Evolutionary conservation across 495 filamentous ascomycete genomes (phyloP), one percentile per base, ranked within the genome.

Genomic region (Talaromyces thailandensis): DNA sequence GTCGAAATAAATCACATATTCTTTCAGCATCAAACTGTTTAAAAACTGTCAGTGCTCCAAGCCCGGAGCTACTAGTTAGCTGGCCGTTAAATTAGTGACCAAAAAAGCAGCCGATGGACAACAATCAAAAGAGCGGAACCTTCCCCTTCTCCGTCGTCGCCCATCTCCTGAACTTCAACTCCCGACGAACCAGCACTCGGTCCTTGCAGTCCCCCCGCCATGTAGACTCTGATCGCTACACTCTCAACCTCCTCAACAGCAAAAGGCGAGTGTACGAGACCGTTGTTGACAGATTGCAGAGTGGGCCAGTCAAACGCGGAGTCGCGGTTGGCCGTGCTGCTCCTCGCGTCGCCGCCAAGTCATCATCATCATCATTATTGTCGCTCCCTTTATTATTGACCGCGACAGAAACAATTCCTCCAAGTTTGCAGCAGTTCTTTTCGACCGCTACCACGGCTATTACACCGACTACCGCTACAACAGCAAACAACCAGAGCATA

Each of bases 271-370:
- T 53, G 50, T 53, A 53, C 50, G 50, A 53, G 50, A 25, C 50
- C 50, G 50, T 53, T 53, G 25, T 53, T 28, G 23, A 53, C 24
- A 24, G 50, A 24, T 53, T 53, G 21, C 23, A 18, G 50, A 28
- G 50, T 28, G 50, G 50, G 50, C 23, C 50, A 25, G 37, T 18
- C 37, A 43, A 43, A 43, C 37, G 37, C 37, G 37, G 37, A 43
- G 37, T 16, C 6, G 37, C n/a, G 6, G 43, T 48, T 48, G 43
- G 43, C 18, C 43, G 43, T 48, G 16, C 24, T 48, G 16, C 50
- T 35, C 55, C 55, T 57, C 55, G 55, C 55, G 55, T 57, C 55
- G 55, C 55, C 55, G 55, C 55, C 55, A 57, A 57, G 55, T 57
- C 26, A 21, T 14, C 53, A 16, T 18, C 53, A 16, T 18, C 55